A percentile compares a stretch with the other conserved stretches of the same genome.
Evolutionary conservation across 2,329 filamentous ascomycete genomes (phyloP).

Genomic region (Epichloe sylvatica): DNA sequence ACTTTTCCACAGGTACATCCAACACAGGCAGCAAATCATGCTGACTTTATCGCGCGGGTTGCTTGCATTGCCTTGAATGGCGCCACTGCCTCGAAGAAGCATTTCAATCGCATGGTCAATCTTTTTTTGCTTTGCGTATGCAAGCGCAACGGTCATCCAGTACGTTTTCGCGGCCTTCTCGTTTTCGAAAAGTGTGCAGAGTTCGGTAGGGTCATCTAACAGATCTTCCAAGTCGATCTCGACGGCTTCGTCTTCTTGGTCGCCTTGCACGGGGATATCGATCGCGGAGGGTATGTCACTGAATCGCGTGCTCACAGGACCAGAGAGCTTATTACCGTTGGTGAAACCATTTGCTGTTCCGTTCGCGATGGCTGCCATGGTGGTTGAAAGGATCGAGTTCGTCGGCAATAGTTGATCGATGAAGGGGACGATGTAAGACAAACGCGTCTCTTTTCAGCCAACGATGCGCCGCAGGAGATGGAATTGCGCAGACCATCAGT

Average conservation of each 20-base stretch:
- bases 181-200: slow-evolving; percentile 89
- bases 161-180: slow-evolving; percentile 82
- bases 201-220: slow-evolving; percentile 83
- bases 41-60: slow-evolving; percentile 72
- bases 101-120: slow-evolving; percentile 70
- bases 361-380: slow-evolving; percentile 31
- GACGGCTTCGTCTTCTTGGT: slow-evolving; percentile 59
- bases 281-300: slow-evolving; percentile 51
- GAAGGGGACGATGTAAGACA: slow-evolving; percentile 1
- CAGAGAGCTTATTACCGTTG: slow-evolving; percentile 23
- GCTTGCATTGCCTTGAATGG: slow-evolving; percentile 53
- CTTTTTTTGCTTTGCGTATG: slow-evolving; percentile 94
- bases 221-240: slow-evolving; percentile 88
- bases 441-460: slow-evolving; percentile 19
- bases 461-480: slow-evolving; percentile 18
- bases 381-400: slow-evolving; percentile 10
- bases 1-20: slow-evolving; percentile 84
- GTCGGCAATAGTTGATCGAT: neutral
- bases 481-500: slow-evolving; percentile 17
- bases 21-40: slow-evolving; percentile 72
- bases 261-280: slow-evolving; percentile 51
- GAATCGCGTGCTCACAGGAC: slow-evolving; percentile 41
- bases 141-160: slow-evolving; percentile 96
- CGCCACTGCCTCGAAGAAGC: slow-evolving; percentile 58
- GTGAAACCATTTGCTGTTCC: slow-evolving; percentile 29